Conservation (phyloP, 2,329 filamentous ascomycete genomes). For the Fusarium nanum region DNA sequence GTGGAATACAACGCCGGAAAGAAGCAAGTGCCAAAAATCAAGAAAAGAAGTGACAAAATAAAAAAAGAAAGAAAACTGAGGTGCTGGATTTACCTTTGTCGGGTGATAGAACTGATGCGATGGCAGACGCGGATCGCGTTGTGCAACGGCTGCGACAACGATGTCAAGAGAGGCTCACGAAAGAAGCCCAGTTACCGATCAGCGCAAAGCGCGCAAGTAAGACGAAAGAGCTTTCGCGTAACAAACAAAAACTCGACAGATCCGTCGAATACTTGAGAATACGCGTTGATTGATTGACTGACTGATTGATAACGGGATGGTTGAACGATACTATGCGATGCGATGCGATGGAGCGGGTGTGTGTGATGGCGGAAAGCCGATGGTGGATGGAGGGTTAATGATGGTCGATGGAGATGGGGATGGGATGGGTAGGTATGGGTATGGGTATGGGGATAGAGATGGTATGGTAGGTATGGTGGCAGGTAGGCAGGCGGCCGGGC, state of each 20-base stretch:
- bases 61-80: conserved; percentile 21
- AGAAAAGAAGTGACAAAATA: conserved; percentile 5
- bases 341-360: conserved; percentile 42
- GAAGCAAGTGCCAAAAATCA: background rate
- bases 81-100: conserved; percentile 42
- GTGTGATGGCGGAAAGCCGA: conserved; percentile 44
- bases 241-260: conserved; percentile 21
- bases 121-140: conserved; percentile 46
- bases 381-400: conserved; percentile 44
- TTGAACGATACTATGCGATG: conserved; percentile 32
- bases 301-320: conserved; percentile 32
- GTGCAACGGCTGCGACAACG: conserved; percentile 43
- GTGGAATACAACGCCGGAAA: conserved; percentile 24
- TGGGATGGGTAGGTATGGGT: conserved; percentile 7
- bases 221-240: conserved; percentile 39
- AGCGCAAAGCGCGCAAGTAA: conserved; percentile 24
- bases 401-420: conserved; percentile 33
- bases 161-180: conserved; percentile 32
- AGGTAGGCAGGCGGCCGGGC: conserved; percentile 35
- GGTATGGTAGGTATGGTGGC: conserved; percentile 1
- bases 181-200: conserved; percentile 3
- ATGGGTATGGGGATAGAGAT: conserved; percentile 23
- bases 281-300: conserved; percentile 21
- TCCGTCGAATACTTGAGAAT: conserved; percentile 22
- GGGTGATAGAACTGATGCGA: conserved; percentile 42